Evolutionary conservation across 2,329 filamentous ascomycete genomes (phyloP).

Genomic region (Fulvia fulva): DNA sequence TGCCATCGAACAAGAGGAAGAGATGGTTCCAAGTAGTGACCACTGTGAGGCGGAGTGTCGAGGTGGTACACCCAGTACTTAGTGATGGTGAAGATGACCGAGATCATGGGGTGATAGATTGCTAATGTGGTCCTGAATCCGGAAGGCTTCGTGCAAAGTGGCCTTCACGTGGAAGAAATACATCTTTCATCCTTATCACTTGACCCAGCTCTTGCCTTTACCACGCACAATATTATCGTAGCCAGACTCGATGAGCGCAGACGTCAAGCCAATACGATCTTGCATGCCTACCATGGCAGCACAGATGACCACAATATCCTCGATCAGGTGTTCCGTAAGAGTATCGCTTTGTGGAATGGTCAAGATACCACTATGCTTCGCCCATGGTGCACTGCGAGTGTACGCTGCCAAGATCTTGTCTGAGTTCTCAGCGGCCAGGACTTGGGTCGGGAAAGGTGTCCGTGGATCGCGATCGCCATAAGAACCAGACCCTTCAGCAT

Average conservation of each 20-base stretch:
- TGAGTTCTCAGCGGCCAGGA: neutral
- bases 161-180: too few species aligned
- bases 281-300: slow-evolving; percentile 4
- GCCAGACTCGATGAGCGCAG: neutral
- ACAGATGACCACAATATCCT: neutral
- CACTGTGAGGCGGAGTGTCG: too few species aligned
- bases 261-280: slow-evolving; percentile 1
- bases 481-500: neutral
- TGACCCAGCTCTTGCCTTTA: neutral
- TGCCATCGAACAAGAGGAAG: too few species aligned
- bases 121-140: too few species aligned
- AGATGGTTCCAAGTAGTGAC: too few species aligned
- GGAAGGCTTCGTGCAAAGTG: too few species aligned
- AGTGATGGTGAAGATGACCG: too few species aligned
- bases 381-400: slow-evolving; percentile 2
- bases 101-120: too few species aligned
- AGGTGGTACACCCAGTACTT: too few species aligned
- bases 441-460: slow-evolving; percentile 1
- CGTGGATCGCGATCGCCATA: neutral
- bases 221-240: neutral
- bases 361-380: neutral
- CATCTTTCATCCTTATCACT: neutral
- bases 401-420: neutral
- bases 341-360: neutral
- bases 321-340: neutral